Base-by-base conservation (phyloP, 2,329 filamentous ascomycete species). In the Thielaviopsis euricoi region DNA sequence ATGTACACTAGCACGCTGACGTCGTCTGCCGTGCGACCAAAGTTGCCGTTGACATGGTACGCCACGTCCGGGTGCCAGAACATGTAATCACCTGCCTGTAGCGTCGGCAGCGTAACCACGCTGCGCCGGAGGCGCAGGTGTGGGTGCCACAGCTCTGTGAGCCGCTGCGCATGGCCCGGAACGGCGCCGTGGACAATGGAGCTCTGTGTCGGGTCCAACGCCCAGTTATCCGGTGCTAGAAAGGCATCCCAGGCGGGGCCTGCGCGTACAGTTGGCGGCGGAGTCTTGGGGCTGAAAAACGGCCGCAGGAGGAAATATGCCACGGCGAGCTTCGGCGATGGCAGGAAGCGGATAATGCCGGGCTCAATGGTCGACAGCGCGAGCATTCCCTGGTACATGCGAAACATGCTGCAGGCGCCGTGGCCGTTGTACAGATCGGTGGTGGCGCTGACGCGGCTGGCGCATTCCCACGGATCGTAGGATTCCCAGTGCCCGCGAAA, bases 381-480 rank as follows among this genome's bases (percentile, higher is more conserved):
- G 6, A 80, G 67, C 53, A 80, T 74, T 56, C 77, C 78, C 70
- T 96, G 90, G 68, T 87, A 91, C 77, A 89, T 86, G 46, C 91
- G 79, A 70, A 95, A 89, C 74, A 89, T 88, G 52, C 79, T 85
- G 70, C 88, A 95, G 0, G 86, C 83, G 0, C 90, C 89, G 0
- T 89, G 77, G 0, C 89, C 88, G 55, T 87, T 77, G 67, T 96
- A 93, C 37, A 90, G 71, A 68, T 95, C 85, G 61, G 80, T 83
- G 2, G 81, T 77, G 2, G 85, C 87, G 0, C 72, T 70, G 0
- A 91, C 74, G 3, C 90, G 79, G 6, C 79, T 78, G 62, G 79
- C 81, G 0, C 82, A 82, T 64, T 95, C 88, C 80, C 85, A 96
- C 0, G 89, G 81, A 65, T 96, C 87, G 65, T 88, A 90, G 2